Evolutionary conservation across 83 land plant genomes (phyloP).

Genomic region (Thuja plicata): DNA sequence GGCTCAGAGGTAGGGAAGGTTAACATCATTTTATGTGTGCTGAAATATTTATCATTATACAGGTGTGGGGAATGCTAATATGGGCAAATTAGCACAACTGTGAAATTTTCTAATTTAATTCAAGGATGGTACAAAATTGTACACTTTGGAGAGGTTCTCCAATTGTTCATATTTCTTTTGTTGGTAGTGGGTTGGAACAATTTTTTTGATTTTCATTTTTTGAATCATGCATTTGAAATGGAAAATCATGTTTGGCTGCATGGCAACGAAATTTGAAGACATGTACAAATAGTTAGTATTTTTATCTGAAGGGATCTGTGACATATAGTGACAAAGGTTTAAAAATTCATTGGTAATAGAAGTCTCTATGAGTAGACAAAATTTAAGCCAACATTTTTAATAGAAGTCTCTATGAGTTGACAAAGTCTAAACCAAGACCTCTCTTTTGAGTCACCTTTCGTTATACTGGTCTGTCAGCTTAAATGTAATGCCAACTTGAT

Average conservation of each 20-base stretch:
- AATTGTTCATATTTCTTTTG: background rate
- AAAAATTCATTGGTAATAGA: background rate
- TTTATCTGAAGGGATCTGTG: background rate
- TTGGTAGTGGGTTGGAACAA: background rate
- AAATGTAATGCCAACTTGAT: background rate
- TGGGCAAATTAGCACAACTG: background rate
- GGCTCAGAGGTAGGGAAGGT: slow-evolving; percentile 66
- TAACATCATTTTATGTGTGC: background rate
- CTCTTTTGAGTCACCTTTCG: background rate
- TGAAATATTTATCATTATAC: background rate
- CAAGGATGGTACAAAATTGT: background rate
- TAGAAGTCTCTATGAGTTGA: background rate
- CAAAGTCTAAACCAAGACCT: background rate
- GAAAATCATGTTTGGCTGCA: background rate
- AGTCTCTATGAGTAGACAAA: background rate
- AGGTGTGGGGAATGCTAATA: background rate
- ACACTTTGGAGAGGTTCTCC: background rate
- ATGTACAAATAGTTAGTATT: background rate
- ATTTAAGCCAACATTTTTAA: background rate
- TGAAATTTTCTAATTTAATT: background rate
- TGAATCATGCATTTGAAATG: background rate
- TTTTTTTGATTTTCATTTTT: background rate
- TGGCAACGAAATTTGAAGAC: background rate
- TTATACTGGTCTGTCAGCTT: background rate
- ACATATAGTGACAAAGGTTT: background rate